Evolutionary conservation across 1,284 basidiomycete species (phyloP).

Genomic region (Veloboletus limbatus): DNA sequence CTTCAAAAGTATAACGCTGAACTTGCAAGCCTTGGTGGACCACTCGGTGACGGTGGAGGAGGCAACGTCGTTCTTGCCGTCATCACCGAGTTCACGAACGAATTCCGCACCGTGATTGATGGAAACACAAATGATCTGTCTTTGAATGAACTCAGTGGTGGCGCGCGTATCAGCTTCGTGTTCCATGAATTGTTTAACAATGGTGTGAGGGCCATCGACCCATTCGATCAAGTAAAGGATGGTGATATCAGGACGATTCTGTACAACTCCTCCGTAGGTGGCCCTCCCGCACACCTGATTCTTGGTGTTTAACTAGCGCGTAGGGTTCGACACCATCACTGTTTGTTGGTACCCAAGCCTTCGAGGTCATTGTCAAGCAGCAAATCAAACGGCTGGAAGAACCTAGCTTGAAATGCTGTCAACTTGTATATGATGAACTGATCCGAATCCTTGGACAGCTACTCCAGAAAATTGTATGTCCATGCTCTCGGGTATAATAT

Average conservation of each 20-base stretch:
- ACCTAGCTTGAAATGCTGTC: constrained; percentile 88
- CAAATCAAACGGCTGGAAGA: constrained; percentile 97
- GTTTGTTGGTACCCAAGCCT: constrained; percentile 95
- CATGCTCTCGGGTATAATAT: neutral
- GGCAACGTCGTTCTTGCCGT: constrained; percentile 90
- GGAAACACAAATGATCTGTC: constrained; percentile 95
- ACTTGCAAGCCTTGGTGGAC: constrained; percentile 82
- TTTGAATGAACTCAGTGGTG: constrained; percentile 93
- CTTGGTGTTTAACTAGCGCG: constrained; percentile 1
- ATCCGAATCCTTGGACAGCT: constrained; percentile 94
- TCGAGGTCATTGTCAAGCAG: constrained; percentile 98
- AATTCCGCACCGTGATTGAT: constrained; percentile 96
- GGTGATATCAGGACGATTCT: constrained; percentile 94
- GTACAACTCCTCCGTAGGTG: constrained; percentile 91
- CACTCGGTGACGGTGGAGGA: constrained; percentile 81
- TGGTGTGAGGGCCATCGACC: constrained; percentile 93
- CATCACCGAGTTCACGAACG: constrained; percentile 96
- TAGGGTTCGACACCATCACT: constrained; percentile 94
- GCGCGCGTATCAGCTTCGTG: constrained; percentile 96
- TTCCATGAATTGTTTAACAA: constrained; percentile 98
- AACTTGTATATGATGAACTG: constrained; percentile 94
- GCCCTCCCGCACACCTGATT: neutral
- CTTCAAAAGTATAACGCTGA: constrained; percentile 87
- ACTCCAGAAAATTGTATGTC: constrained; percentile 80
- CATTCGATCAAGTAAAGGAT: constrained; percentile 98